A percentile compares a stretch with the other conserved stretches of the same genome.
phyloP scores from a whole-genome alignment of 148 eudicot species.

The Suaeda aralocaspica region DNA sequence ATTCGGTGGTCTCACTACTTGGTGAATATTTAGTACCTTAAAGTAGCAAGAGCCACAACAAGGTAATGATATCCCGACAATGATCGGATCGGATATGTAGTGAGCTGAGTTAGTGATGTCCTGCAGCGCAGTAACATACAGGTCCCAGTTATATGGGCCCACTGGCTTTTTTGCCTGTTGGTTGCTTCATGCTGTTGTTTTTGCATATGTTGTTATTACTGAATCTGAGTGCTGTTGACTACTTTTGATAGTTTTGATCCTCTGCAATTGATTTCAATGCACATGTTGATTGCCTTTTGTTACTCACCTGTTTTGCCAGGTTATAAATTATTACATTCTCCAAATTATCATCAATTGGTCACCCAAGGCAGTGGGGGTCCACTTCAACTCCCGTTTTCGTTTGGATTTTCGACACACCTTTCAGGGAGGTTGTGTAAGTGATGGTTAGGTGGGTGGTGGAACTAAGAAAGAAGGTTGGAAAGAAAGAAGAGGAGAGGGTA shows the following conservation, averaged over 20 bases:
- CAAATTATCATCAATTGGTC: too few relatives aligned
- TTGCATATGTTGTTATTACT: not conserved
- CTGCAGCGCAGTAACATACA: not conserved
- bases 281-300: not conserved
- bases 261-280: not conserved
- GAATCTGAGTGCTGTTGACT: not conserved
- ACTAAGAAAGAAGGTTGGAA: too few relatives aligned
- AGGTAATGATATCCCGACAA: too few relatives aligned
- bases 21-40: too few relatives aligned
- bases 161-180: constrained; percentile 2
- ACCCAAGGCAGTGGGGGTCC: too few relatives aligned
- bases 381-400: too few relatives aligned
- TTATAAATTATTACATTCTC: not conserved
- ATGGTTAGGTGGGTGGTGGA: too few relatives aligned
- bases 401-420: too few relatives aligned
- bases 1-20: too few relatives aligned
- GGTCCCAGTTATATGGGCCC: not conserved
- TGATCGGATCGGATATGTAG: not conserved
- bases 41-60: too few relatives aligned
- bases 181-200: not conserved
- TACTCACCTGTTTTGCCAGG: not conserved
- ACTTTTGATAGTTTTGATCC: not conserved
- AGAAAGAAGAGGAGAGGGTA: too few relatives aligned
- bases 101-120: not conserved
- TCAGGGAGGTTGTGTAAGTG: too few relatives aligned